Evolutionary conservation across 805 yeast species (phyloP).

Genomic region (Starmera pachycereana): DNA sequence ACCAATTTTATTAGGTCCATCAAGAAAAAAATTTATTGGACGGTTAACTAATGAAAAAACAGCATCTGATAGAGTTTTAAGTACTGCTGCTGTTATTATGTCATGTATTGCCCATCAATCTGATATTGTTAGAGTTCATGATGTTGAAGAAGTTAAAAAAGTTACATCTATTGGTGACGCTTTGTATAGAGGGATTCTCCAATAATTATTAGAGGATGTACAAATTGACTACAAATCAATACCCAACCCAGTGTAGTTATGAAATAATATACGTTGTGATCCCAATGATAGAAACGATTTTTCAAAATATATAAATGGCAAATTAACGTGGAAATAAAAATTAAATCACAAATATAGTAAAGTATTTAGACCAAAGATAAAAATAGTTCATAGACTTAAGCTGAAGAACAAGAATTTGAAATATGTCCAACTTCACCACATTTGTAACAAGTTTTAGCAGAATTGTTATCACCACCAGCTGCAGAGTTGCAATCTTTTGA

Average conservation of each 20-base stretch:
- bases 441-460: slow-evolving; percentile 29
- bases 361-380: too few relatives aligned
- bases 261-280: too few relatives aligned
- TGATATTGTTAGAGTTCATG: slow-evolving; percentile 85
- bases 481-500: slow-evolving; percentile 69
- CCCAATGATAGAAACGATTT: too few relatives aligned
- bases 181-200: slow-evolving; percentile 33
- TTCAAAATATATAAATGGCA: too few relatives aligned
- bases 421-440: slow-evolving; percentile 68
- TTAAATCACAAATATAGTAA: too few relatives aligned
- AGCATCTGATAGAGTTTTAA: slow-evolving; percentile 56
- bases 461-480: slow-evolving; percentile 34
- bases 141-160: slow-evolving; percentile 50
- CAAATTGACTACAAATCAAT: too few relatives aligned
- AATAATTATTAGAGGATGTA: slow-evolving; percentile 1
- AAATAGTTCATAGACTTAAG: too few relatives aligned
- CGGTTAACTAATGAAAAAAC: slow-evolving; percentile 45
- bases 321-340: too few relatives aligned
- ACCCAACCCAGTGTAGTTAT: too few relatives aligned
- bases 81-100: slow-evolving; percentile 67
- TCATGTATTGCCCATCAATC: slow-evolving; percentile 65
- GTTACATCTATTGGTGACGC: slow-evolving; percentile 63
- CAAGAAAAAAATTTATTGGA: slow-evolving; percentile 83
- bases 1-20: slow-evolving; percentile 76
- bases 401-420: slow-evolving; percentile 58